Evolutionary conservation across 2,329 filamentous ascomycete species (phyloP).

Genomic region (Hypoxylon sp.): DNA sequence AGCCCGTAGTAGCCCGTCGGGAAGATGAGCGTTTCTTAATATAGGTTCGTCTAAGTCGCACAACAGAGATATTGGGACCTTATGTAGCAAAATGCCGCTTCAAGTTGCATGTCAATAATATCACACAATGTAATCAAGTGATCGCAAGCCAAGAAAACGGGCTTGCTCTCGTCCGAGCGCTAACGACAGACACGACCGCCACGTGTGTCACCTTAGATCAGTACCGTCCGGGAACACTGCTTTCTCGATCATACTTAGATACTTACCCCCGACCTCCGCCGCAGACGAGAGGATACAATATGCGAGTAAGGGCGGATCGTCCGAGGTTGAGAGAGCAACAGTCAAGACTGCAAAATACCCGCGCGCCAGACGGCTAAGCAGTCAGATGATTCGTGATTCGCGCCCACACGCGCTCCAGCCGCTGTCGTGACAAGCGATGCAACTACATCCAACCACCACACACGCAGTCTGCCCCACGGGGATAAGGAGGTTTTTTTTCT

Average conservation of each 20-base stretch:
- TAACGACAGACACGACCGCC: slow-evolving; percentile 20
- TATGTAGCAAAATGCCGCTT: slow-evolving; percentile 23
- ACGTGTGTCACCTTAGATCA: slow-evolving; percentile 23
- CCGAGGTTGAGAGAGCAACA: slow-evolving; percentile 1
- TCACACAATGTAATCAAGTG: slow-evolving; percentile 15
- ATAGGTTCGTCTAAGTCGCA: slow-evolving; percentile 36
- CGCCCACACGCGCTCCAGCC: slow-evolving; percentile 47
- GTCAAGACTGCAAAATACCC: slow-evolving; percentile 39
- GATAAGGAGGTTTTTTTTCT: slow-evolving; percentile 23
- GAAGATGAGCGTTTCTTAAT: slow-evolving; percentile 41
- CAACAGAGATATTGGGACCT: slow-evolving; percentile 32
- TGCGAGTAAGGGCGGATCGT: slow-evolving; percentile 13
- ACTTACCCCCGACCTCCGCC: slow-evolving; percentile 18
- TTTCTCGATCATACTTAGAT: background rate
- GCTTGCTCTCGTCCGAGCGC: slow-evolving; percentile 22
- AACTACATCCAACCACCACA: slow-evolving; percentile 29
- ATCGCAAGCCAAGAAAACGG: slow-evolving; percentile 30
- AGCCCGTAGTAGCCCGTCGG: slow-evolving; percentile 30
- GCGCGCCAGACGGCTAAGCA: slow-evolving; percentile 50
- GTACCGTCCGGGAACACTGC: slow-evolving; percentile 5
- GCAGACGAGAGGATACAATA: slow-evolving; percentile 30
- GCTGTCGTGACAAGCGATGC: slow-evolving; percentile 37
- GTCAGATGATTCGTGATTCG: slow-evolving; percentile 43
- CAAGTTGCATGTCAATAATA: slow-evolving; percentile 31
- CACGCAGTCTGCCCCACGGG: slow-evolving; percentile 26